phyloP scores from a whole-genome alignment of 23 red algal genomes.

The Cyanidium caldarium region DNA sequence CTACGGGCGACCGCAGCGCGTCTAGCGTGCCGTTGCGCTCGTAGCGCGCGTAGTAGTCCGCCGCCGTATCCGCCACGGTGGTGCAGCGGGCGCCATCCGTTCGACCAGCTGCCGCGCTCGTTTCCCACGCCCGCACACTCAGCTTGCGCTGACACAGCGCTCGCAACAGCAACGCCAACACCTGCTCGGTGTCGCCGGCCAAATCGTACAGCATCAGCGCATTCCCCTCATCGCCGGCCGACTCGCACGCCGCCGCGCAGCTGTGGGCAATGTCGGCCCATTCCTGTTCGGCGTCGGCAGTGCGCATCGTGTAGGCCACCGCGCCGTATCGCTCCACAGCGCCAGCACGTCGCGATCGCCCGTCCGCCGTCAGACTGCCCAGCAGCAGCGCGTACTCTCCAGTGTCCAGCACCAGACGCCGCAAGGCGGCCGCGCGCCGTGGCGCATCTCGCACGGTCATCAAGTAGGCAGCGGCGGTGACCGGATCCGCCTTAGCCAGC shows the following conservation, averaged over 20 bases:
- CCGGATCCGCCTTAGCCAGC: constrained; percentile 26
- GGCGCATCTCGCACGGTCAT: constrained; percentile 37
- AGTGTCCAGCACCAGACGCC: constrained; percentile 8
- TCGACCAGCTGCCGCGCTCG: too few relatives aligned
- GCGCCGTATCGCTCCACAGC: not conserved
- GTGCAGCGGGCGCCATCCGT: too few relatives aligned
- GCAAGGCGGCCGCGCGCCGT: constrained; percentile 11
- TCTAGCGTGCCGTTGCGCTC: not conserved
- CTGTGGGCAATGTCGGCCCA: not conserved
- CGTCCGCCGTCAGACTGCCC: not conserved
- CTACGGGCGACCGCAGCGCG: not conserved
- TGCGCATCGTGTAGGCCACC: not conserved
- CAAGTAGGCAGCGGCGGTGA: constrained; percentile 46
- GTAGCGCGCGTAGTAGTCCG: not conserved
- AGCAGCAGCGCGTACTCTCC: constrained; percentile 3
- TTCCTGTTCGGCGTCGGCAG: not conserved
- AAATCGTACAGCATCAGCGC: constrained; percentile 13
- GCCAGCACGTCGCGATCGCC: not conserved
- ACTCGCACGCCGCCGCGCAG: not conserved
- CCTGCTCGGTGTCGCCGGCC: not conserved
- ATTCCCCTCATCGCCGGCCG: not conserved
- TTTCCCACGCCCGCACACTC: not conserved
- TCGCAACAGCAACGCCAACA: not conserved
- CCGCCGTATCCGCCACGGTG: not conserved
- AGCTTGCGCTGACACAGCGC: not conserved